A percentile compares a stretch with the other conserved stretches of the same genome.
Conservation (phyloP, 108 stramenopile genomes). For the Mediolabrus comicus region DNA sequence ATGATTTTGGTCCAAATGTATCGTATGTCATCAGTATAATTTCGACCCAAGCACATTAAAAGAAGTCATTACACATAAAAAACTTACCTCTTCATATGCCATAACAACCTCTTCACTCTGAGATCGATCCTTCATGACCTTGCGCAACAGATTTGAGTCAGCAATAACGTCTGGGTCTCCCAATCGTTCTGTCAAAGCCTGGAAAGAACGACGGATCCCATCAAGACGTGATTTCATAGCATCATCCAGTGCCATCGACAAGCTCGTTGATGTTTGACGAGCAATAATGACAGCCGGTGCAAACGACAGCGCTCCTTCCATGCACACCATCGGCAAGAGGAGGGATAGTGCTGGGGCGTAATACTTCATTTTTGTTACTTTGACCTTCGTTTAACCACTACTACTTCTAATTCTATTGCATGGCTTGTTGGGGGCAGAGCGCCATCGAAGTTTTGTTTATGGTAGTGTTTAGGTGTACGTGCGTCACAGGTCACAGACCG, state of each 20-base stretch:
- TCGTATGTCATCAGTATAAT: no score
- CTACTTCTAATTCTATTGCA: no score
- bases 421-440: no score
- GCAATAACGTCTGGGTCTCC: conserved; percentile 85
- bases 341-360: neutral
- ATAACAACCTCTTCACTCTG: conserved; percentile 74
- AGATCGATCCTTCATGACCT: conserved; percentile 82
- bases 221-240: conserved; percentile 71
- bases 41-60: neutral
- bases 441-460: no score
- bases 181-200: conserved; percentile 77
- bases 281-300: neutral
- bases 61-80: neutral
- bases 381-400: no score
- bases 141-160: conserved; percentile 66
- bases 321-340: neutral
- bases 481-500: no score
- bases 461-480: no score
- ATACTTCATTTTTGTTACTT: neutral
- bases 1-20: neutral
- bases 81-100: conserved; percentile 62
- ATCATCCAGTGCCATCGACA: conserved; percentile 53
- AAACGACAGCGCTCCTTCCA: neutral
- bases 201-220: conserved; percentile 69
- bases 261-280: conserved; percentile 2